Base-by-base conservation (phyloP, 2,329 filamentous ascomycete species). In the Phialocephala sp. region DNA sequence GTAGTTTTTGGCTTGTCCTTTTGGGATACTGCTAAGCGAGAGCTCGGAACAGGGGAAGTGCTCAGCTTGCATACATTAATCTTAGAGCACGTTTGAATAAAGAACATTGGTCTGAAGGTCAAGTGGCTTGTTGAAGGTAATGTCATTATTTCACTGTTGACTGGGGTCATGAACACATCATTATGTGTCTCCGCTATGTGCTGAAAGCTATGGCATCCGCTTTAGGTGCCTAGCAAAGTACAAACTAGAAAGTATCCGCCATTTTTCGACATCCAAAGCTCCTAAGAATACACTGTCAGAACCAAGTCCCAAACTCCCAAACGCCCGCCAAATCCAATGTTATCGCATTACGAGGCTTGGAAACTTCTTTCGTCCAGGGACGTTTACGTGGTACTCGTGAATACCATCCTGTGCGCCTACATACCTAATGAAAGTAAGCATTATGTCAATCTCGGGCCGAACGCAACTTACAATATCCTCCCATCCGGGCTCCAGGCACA, bases 371-470 rank as follows among this genome's bases (percentile, higher is more conserved):
- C 91, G 83, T 64, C 80, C 82, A 58, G 85, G 81, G 20, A 88
- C 72, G 74, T 92, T 88, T 69, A 94, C 83, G 39, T 83, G 84
- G 72, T 92, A 87, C 78, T 93, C 90, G 73, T 92, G 92, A 62
- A 94, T 89, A 63, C 91, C 91, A 70, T 91, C 88, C 74, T 92
- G 88, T 39, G 87, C 85, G 22, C 85, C 88, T 47, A 89, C 80
- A 71, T 85, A 89, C 63, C 87, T 90, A 27, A 15, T 65, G 39
- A 0, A 24, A 35, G 50, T 72, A 66, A 60, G 65, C 45, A 11
- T 32, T 24, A 62, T 27, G 35, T 45, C 6, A 24, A 9, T 8
- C 39, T 52, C 59, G 36, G 50, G 8, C 45, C 18, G 4, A 0
- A 22, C 5, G 20, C 35, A 45, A 79, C 87, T 83, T 77, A 89